These are phyloP conservation scores for Alliaria petiolata DNA, from an alignment of 345 rosid genomes.

Conservation along the genomic window DNA sequence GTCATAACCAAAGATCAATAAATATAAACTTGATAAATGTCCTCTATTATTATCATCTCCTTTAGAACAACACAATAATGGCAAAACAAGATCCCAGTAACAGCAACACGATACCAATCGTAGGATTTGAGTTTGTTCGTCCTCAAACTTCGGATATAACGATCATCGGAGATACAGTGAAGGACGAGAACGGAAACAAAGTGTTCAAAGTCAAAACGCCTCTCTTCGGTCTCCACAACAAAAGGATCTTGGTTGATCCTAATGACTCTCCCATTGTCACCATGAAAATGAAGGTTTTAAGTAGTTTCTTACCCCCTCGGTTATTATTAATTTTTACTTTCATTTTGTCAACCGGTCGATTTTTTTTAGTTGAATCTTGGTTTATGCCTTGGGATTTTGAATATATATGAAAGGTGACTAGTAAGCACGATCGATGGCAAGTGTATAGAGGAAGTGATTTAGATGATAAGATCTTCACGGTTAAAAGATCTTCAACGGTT, in stretches of 20 bases:
- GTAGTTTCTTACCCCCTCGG: not conserved
- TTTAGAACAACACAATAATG: slow-evolving; percentile 19
- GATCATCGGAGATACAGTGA: slow-evolving; percentile 35
- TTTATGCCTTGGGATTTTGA: slow-evolving; percentile 3
- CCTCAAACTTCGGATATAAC: slow-evolving; percentile 32
- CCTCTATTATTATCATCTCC: not conserved
- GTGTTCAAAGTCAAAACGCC: slow-evolving; percentile 37
- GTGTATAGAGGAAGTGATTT: slow-evolving; percentile 33
- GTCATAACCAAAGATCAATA: slow-evolving; percentile 13
- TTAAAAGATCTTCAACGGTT: slow-evolving; percentile 30
- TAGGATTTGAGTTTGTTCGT: slow-evolving; percentile 32
- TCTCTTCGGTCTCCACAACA: slow-evolving; percentile 31
- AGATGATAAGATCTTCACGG: slow-evolving; percentile 33
- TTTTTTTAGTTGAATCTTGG: not conserved
- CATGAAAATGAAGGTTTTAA: slow-evolving; percentile 36
- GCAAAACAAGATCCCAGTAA: slow-evolving; percentile 2
- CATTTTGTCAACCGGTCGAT: not conserved
- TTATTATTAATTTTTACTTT: not conserved
- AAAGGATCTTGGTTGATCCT: slow-evolving; percentile 29
- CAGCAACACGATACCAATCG: slow-evolving; percentile 8
- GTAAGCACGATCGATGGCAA: slow-evolving; percentile 39
- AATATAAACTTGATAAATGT: not conserved
- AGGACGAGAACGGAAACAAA: slow-evolving; percentile 27
- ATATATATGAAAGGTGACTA: slow-evolving; percentile 22
- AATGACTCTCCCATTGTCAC: slow-evolving; percentile 37